phyloP scores from a whole-genome alignment of 225 moss, liverwort and hornwort species.

The Marchantia polymorpha region DNA sequence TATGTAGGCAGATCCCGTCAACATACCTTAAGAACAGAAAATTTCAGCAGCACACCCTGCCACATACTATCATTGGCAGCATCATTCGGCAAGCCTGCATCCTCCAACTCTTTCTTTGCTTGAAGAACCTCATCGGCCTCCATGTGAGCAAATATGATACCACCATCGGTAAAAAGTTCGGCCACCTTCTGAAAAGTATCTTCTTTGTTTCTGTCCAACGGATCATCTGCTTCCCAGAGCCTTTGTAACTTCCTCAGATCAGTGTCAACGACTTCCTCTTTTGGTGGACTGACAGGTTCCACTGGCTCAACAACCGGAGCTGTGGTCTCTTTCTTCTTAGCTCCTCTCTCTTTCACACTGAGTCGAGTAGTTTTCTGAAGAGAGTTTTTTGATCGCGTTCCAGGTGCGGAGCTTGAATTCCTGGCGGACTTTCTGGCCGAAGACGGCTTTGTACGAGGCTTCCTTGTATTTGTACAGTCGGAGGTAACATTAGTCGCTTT shows the following conservation, averaged over 20 bases:
- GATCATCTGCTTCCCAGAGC: constrained; percentile 52
- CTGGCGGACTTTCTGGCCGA: constrained; percentile 35
- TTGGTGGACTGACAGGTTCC: constrained; percentile 20
- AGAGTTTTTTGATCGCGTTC: constrained; percentile 31
- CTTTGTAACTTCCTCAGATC: constrained; percentile 48
- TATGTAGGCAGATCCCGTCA: background rate
- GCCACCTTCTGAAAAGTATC: constrained; percentile 46
- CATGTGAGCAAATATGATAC: constrained; percentile 56
- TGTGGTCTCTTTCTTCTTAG: constrained; percentile 34
- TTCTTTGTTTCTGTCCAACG: constrained; percentile 37
- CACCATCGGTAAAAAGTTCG: constrained; percentile 49
- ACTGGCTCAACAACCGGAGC: constrained; percentile 28
- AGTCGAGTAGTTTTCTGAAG: constrained; percentile 34
- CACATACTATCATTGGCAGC: constrained; percentile 53
- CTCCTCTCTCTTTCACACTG: constrained; percentile 39
- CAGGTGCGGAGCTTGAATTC: constrained; percentile 19
- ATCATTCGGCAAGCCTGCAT: constrained; percentile 51
- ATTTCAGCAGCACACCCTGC: constrained; percentile 48
- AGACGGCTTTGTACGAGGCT: constrained; percentile 31
- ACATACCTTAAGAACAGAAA: constrained; percentile 41
- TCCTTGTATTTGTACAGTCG: constrained; percentile 43
- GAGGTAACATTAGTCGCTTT: constrained; percentile 32
- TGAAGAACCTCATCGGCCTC: constrained; percentile 55
- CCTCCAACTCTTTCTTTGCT: constrained; percentile 52
- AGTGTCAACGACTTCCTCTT: constrained; percentile 36